Evolutionary conservation across 129 eudicot species (phyloP), one percentile per base, ranked within the genome.

Genomic region (Apium graveolens): DNA sequence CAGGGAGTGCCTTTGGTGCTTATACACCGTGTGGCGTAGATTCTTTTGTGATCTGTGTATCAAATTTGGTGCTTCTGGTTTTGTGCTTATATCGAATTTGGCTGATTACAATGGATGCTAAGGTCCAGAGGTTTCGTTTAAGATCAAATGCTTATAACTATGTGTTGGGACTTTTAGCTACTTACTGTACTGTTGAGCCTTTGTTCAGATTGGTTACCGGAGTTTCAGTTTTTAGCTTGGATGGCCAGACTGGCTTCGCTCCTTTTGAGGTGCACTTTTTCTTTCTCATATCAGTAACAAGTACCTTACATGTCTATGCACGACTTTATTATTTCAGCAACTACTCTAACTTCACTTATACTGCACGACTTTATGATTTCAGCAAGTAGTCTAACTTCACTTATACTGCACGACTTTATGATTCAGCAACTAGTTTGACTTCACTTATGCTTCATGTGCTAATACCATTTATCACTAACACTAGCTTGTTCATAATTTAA

Each of bases 11-110:
- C 27, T 86, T 91, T 78, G 97, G 97, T 68, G 90, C 86, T 75
- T 89, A 85, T 78, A 91, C 97, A 11, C 97, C 93, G 3, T 91
- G 97, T 84, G 91, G 78, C 80, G 74, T 83, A 21, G 89, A 82
- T 65, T 80, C 89, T 8, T 20, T 87, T 66, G 97, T 91, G 74
- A 79, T 80, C 51, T 66, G 86, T 66, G 46, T 87, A 70, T 89
- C 97, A 7, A 77, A 89, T 80, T 69, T 84, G 78, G 91, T 84
- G 60, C 81, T 91, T 55, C 76, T 91, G 70, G 86, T 86, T 10
- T 73, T 86, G 82, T 79, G 90, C 80, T 81, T 89, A n/a, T 89
- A 91, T 42, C 80, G 97, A 76, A 66, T 89, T 73, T 89, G 97
- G 97, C 74, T 85, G 55, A 84, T 80, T 41, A 79, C 66, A 20